A percentile compares a stretch with the other conserved stretches of the same genome.
Conservation (phyloP, 1,284 basidiomycete species). For the Abortiporus biennis region DNA sequence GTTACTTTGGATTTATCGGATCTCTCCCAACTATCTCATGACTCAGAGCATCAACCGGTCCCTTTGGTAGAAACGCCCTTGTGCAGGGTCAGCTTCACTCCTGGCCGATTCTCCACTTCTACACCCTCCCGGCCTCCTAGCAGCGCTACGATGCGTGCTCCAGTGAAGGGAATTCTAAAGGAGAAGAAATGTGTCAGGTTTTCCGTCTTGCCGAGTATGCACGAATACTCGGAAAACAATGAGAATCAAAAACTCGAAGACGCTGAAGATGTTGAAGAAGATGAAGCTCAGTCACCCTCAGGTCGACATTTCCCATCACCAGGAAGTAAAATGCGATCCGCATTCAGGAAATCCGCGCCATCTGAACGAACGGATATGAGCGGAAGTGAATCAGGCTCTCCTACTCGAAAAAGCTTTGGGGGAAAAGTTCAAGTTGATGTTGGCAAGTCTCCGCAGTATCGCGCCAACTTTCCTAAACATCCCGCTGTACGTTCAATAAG, state of each 20-base stretch:
- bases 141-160: conserved; percentile 18
- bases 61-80: conserved; percentile 18
- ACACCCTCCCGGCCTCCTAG: conserved; percentile 17
- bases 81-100: conserved; percentile 5
- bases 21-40: not conserved
- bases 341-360: no score
- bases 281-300: conserved; percentile 1
- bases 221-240: conserved; percentile 15
- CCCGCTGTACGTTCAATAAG: conserved; percentile 23
- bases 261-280: conserved; percentile 3
- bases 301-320: not conserved
- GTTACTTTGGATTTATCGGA: conserved; percentile 12
- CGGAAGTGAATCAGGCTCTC: conserved; percentile 2
- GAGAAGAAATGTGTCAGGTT: conserved; percentile 30
- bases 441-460: not conserved
- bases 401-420: not conserved
- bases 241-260: no score
- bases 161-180: conserved; percentile 28
- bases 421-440: not conserved
- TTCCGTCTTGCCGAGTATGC: conserved; percentile 22
- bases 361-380: no score
- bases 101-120: conserved; percentile 7
- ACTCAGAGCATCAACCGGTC: conserved; percentile 12
- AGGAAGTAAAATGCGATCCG: conserved; percentile 1
- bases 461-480: conserved; percentile 20